A percentile compares a stretch with the other conserved stretches of the same genome.
Conservation (phyloP, 805 yeast species). For the Starmera dryadoides region DNA sequence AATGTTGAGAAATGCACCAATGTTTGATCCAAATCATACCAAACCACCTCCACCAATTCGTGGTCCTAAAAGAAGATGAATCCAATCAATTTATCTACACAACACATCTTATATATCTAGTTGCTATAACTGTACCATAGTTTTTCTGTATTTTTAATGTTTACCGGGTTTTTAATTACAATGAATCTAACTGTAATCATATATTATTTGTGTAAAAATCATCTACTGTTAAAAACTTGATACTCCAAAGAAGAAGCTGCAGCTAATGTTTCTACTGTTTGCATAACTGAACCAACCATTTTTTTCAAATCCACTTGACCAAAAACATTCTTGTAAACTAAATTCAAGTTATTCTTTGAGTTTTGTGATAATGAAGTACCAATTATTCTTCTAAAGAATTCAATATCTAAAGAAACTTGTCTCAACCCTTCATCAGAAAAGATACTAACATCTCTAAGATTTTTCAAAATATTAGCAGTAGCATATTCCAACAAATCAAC, state of each 20-base stretch:
- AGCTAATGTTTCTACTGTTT: slow-evolving; percentile 10
- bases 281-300: slow-evolving; percentile 6
- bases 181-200: not conserved
- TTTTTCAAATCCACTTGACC: slow-evolving; percentile 2
- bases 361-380: slow-evolving; percentile 12
- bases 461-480: slow-evolving; percentile 27
- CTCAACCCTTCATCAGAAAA: slow-evolving; percentile 40
- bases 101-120: no score
- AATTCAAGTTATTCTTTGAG: slow-evolving; percentile 11
- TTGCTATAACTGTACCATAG: not conserved
- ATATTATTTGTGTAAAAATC: no score
- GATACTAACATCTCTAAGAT: slow-evolving; percentile 34
- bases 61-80: slow-evolving; percentile 39
- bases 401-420: slow-evolving; percentile 47
- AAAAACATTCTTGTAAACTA: slow-evolving; percentile 14
- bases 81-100: no score
- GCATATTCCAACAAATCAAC: slow-evolving; percentile 35
- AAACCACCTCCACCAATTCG: slow-evolving; percentile 70
- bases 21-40: slow-evolving; percentile 55
- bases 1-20: slow-evolving; percentile 79
- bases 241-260: slow-evolving; percentile 15
- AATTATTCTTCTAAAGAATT: slow-evolving; percentile 34
- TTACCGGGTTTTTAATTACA: not conserved
- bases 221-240: slow-evolving; percentile 12
- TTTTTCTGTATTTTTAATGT: not conserved